phyloP scores from a whole-genome alignment of 345 rosid genomes.

The Populus euphratica region DNA sequence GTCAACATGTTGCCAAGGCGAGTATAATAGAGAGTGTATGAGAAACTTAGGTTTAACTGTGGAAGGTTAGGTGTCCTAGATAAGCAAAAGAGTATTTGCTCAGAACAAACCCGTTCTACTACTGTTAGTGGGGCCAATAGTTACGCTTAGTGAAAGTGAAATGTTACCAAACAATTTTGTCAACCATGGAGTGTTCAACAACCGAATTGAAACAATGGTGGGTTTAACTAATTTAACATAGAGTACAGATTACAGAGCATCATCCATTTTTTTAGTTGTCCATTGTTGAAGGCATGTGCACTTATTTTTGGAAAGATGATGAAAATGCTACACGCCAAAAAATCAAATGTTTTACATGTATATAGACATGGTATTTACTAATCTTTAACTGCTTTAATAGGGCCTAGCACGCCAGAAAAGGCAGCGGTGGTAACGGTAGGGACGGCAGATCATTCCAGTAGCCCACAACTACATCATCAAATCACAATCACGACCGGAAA shows the following conservation, averaged over 20 bases:
- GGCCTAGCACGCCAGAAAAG: constrained; percentile 58
- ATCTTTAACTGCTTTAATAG: constrained; percentile 27
- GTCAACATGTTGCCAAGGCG: neutral
- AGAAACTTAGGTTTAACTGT: neutral
- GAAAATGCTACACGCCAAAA: constrained; percentile 1
- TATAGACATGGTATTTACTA: constrained; percentile 5
- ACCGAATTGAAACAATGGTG: constrained; percentile 5
- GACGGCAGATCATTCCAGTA: constrained; percentile 35
- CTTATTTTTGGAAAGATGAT: constrained; percentile 8
- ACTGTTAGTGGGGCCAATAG: neutral
- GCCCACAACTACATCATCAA: constrained; percentile 62
- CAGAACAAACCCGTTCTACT: neutral
- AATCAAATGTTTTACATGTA: neutral
- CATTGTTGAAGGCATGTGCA: constrained; percentile 18
- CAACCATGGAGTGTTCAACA: neutral
- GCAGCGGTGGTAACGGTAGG: constrained; percentile 24
- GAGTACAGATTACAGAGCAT: constrained; percentile 8
- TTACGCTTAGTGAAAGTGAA: constrained; percentile 13
- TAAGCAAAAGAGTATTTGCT: neutral
- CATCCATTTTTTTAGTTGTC: constrained; percentile 15
- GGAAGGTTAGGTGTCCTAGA: neutral
- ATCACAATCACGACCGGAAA: constrained; percentile 58
- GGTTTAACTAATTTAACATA: neutral
- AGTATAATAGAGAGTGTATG: neutral
- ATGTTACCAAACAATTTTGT: constrained; percentile 15